Base-by-base conservation (phyloP, 208 protist genomes). In the Vickermania ingenoplastis region DNA sequence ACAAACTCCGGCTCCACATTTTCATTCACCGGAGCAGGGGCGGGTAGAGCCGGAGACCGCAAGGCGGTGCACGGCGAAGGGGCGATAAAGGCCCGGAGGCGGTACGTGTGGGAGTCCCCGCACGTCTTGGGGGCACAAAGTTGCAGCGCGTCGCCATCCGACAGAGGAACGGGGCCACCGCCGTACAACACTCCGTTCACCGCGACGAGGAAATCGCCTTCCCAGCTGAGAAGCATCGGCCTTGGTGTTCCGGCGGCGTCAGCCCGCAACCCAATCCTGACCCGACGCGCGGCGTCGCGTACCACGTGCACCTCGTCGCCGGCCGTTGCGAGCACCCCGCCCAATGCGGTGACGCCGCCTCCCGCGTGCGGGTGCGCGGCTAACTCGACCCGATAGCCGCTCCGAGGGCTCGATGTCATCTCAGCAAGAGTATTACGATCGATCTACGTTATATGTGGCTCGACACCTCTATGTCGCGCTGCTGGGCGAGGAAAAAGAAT, bases 171-270 rank as follows among this genome's bases (percentile, higher is more conserved):
- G 1, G 65, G 64, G 4, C 70, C 70, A 2, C 22, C 13, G 22
- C 59, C 59, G 45, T 76, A 68, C 36, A 60, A 14, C 31, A 63
- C 49, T 58, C 36, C 28, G 24, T 67, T 62, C 27, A 76, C 60
- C 24, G 58, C 60, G 23, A 72, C 51, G 25, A 31, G 25, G 53
- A 72, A 63, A 11, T 53, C 13, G 24, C 51, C 41, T 7, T 57
- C n/a, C 64, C 70, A 76, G 22, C 45, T 5, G n/a, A 51, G 22
- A 31, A 72, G 5, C 21, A 67, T 31, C 41, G 67, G 30, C 41
- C 28, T 21, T 3, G 51, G 60, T 17, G 41, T 1, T 23, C 27
- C 41, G 14, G 3, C 23, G 11, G 17, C 0, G 25, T 41, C 52
- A 14, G 27, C n/a, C 30, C 24, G 61, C 41, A 54, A 21, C 50